Evolutionary conservation across 1,284 basidiomycete species (phyloP).

Genomic region (Sporisorium iseilematis-ciliati): DNA sequence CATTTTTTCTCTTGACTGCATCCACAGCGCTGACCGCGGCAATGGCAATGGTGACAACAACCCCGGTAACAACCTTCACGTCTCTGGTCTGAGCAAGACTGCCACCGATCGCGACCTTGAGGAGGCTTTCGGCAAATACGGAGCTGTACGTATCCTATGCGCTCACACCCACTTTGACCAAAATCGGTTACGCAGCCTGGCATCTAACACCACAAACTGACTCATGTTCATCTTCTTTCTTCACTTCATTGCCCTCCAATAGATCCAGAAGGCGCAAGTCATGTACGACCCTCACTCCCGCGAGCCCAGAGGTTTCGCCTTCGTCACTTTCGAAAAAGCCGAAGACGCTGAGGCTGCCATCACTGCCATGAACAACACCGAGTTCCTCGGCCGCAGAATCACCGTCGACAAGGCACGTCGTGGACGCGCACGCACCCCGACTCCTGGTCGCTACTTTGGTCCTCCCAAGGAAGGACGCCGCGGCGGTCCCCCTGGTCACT

Average conservation of each 20-base stretch:
- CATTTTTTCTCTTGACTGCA: not conserved
- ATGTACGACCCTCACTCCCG: constrained; percentile 97
- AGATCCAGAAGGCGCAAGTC: constrained; percentile 81
- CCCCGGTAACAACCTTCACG: constrained; percentile 96
- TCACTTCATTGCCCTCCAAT: constrained; percentile 6
- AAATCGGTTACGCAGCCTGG: too few species aligned
- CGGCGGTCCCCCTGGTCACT: constrained; percentile 68
- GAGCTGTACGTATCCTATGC: constrained; percentile 77
- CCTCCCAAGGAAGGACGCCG: constrained; percentile 81
- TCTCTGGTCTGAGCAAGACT: constrained; percentile 83
- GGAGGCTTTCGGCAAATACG: constrained; percentile 86
- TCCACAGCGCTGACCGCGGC: constrained; percentile 59
- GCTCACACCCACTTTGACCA: too few species aligned
- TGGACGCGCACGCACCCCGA: constrained; percentile 92
- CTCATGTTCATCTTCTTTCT: not conserved
- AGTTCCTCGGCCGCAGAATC: constrained; percentile 85
- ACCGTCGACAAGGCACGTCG: constrained; percentile 94
- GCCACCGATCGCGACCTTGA: constrained; percentile 90
- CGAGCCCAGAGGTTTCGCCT: constrained; percentile 96
- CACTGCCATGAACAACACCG: constrained; percentile 82
- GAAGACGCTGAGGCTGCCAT: constrained; percentile 93
- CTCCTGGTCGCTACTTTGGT: constrained; percentile 92
- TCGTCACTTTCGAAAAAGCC: constrained; percentile 89
- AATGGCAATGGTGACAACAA: constrained; percentile 74
- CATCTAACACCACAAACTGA: constrained; percentile 6